Conservation (phyloP, 345 rosid genomes). For the Kernera saxatilis region DNA sequence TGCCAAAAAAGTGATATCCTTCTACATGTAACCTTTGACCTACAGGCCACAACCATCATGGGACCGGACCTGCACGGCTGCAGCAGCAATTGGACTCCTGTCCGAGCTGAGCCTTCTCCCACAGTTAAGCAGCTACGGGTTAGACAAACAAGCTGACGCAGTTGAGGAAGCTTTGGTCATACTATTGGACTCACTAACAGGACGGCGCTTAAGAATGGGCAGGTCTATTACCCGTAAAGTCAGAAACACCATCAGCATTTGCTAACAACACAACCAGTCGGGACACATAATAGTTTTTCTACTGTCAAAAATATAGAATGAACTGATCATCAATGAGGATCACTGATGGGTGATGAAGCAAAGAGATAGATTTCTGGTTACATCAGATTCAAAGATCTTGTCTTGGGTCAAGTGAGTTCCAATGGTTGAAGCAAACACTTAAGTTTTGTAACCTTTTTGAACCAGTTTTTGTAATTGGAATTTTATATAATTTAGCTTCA, state of each 20-base stretch:
- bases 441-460: background rate
- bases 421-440: background rate
- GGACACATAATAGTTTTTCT: background rate
- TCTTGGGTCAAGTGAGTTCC: background rate
- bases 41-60: slow-evolving; percentile 94
- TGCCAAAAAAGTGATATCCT: background rate
- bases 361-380: background rate
- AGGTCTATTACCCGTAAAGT: slow-evolving; percentile 73
- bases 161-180: slow-evolving; percentile 59
- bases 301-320: too few relatives aligned
- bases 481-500: background rate
- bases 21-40: background rate
- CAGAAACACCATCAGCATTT: slow-evolving; percentile 42
- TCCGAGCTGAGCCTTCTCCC: slow-evolving; percentile 65
- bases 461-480: background rate
- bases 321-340: background rate
- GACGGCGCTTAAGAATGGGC: slow-evolving; percentile 88
- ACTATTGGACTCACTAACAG: slow-evolving; percentile 66
- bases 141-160: slow-evolving; percentile 62
- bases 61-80: slow-evolving; percentile 96
- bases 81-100: slow-evolving; percentile 77
- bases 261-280: slow-evolving; percentile 25
- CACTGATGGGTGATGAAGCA: background rate
- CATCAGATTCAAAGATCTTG: background rate
- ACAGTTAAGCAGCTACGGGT: slow-evolving; percentile 38